Evolutionary conservation across 805 yeast species (phyloP), one percentile per base, ranked within the genome.

Genomic region (Saturnispora silvae): DNA sequence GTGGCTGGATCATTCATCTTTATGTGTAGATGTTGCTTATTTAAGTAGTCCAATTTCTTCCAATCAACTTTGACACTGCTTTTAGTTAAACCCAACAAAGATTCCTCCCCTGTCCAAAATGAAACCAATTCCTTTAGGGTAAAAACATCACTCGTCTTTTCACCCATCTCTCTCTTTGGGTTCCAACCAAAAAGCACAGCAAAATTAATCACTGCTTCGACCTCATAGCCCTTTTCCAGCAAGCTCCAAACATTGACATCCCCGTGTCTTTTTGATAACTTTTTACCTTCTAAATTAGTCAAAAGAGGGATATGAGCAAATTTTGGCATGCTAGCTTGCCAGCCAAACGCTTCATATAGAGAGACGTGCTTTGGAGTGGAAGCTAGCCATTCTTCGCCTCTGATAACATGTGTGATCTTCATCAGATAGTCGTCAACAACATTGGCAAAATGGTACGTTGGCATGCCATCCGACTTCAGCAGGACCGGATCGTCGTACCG

Each of bases 351-450:
- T 14, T 68, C 49, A 53, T 92, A 94, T 35, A 92, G 56, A 0
- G 95, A 89, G 32, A 86, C 67, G 51, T 92, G 98, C 49, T 87
- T 89, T 2, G 96, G 95, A 0, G 98, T 92, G 0, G 97, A 84
- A 1, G 95, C 81, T 9, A 92, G 61, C 98, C 99, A 92, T 56
- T 92, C 98, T 52, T 92, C 98, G 24, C 99, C 99, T 47, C 99
- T 67, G 4, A 92, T 76, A 7, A 92, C 98, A 57, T 92, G 96
- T 0, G 96, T 82, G 31, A 92, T 81, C 32, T 75, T 57, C 98
- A 92, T 92, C 33, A 82, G 60, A 54, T 87, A 94, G 54, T 92
- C 99, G 53, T 92, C 99, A 3, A 92, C 73, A 5, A 92, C 95
- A 51, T 84, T 89, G 13, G 98, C 98, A 51, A 92, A 78, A 59